phyloP scores from a whole-genome alignment of 2,329 filamentous ascomycete species.

The Lasiodiplodia sp. region DNA sequence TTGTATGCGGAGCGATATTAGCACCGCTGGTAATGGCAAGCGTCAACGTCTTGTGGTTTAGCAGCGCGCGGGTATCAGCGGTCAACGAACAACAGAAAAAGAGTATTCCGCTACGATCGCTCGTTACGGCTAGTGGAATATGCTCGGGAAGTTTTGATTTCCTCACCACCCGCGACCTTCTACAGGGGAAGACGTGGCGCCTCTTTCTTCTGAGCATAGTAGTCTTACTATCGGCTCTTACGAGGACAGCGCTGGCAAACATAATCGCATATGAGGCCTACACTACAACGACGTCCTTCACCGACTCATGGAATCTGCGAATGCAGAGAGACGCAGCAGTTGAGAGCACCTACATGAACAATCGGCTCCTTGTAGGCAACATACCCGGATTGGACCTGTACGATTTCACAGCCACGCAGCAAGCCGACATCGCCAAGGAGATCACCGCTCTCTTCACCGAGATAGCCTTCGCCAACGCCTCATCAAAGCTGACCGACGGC shows the following conservation, averaged over 20 bases:
- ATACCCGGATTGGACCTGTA: background rate
- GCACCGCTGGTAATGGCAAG: slow-evolving; percentile 31
- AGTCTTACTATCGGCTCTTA: slow-evolving; percentile 28
- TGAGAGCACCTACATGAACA: background rate
- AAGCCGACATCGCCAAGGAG: slow-evolving; percentile 8
- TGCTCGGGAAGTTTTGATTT: slow-evolving; percentile 30
- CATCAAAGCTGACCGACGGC: slow-evolving; percentile 6
- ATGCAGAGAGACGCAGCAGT: slow-evolving; percentile 3
- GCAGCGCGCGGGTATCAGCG: slow-evolving; percentile 32
- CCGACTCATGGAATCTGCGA: background rate
- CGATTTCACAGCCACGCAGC: background rate
- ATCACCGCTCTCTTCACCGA: slow-evolving; percentile 19
- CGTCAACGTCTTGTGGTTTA: slow-evolving; percentile 34
- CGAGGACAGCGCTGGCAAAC: slow-evolving; percentile 30
- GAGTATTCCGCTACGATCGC: slow-evolving; percentile 24
- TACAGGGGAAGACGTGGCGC: slow-evolving; percentile 26
- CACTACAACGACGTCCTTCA: background rate
- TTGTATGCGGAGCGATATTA: slow-evolving; percentile 33
- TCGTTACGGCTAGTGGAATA: slow-evolving; percentile 31
- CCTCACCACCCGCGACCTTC: slow-evolving; percentile 28
- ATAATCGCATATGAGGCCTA: slow-evolving; percentile 33
- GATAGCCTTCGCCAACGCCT: background rate
- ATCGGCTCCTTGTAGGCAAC: background rate
- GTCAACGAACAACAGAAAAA: slow-evolving; percentile 30
- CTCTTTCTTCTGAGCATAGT: slow-evolving; percentile 25